Base-by-base conservation (phyloP, 2,329 filamentous ascomycete genomes). In the Macrophomina phaseolina region DNA sequence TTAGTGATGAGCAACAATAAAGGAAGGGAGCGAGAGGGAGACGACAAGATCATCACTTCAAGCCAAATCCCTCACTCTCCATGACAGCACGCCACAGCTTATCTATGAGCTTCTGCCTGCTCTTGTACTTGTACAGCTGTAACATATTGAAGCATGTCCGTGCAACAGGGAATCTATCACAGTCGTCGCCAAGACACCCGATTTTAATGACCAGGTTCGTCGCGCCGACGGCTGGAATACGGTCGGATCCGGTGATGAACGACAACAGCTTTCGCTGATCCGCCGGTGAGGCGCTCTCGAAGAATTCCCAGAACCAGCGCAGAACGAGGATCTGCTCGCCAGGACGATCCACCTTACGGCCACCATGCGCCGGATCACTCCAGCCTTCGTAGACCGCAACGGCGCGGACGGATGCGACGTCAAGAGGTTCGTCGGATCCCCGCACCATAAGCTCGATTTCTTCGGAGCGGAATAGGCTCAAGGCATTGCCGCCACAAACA, bases 81-180 rank as follows among this genome's bases (percentile, higher is more conserved):
- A 88, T 83, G n/a, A 97, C 93, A 4, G 94, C 94, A 69, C 87
- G 86, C 93, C 93, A 97, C 38, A 97, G 81, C 81, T 89, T 88
- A 62, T 78, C 80, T 76, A 92, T 90, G 67, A 97, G 77, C 70
- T 86, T 89, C 74, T 89, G 84, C 71, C 84, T 87, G 3, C 86
- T 88, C 42, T 79, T 76, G 78, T 94, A 97, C 53, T 87, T 85
- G 80, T 90, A 94, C 67, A 97, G 80, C 4, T 90, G 89, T 69
- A 97, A 75, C 77, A 90, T 88, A 76, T 97, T 97, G 80, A 97
- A 97, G 77, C 94, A 97, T 7, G 94, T 97, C 73, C 93, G 86
- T 18, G 94, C 94, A 23, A 92, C 91, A 1, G 94, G 94, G 75
- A 91, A 97, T 69, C 93, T 85, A 45, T 87, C 84, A 67, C 84